Conservation (phyloP, 1,284 basidiomycete species). For the Boletus sp. region DNA sequence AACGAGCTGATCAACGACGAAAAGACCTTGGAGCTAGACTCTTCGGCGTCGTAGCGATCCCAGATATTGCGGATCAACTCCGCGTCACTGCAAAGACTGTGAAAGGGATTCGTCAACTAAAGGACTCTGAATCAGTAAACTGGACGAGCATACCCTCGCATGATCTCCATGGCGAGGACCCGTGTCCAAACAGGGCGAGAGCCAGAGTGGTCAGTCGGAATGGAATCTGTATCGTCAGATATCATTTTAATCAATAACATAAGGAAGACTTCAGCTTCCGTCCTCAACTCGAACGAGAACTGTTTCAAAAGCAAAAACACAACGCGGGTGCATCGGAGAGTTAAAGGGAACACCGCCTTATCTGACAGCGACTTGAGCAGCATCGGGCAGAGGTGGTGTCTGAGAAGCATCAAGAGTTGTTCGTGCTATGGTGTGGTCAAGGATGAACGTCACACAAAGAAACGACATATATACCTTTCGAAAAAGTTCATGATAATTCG, state of each 20-base stretch:
- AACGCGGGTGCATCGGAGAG: constrained; percentile 86
- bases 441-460: background rate
- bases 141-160: constrained; percentile 60
- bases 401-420: constrained; percentile 81
- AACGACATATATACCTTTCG: constrained; percentile 52
- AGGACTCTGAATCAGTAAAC: background rate
- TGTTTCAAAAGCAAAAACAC: constrained; percentile 92
- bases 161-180: constrained; percentile 87
- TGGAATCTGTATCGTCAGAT: constrained; percentile 56
- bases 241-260: constrained; percentile 77
- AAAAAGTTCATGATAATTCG: constrained; percentile 89
- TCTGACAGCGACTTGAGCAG: constrained; percentile 85
- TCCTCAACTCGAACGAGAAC: constrained; percentile 76
- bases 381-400: constrained; percentile 86
- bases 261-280: constrained; percentile 83
- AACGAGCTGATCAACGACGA: constrained; percentile 76
- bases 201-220: constrained; percentile 36
- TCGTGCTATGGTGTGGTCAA: constrained; percentile 50
- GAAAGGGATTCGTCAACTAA: constrained; percentile 7
- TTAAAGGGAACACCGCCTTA: constrained; percentile 81
- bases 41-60: constrained; percentile 73
- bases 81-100: constrained; percentile 76
- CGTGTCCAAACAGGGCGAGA: constrained; percentile 79
- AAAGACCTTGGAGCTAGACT: constrained; percentile 66
- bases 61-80: constrained; percentile 79